A percentile compares a stretch with the other conserved stretches of the same genome.
Evolutionary conservation across 176 grass and related monocot species (phyloP).

Genomic region (Lolium perenne): DNA sequence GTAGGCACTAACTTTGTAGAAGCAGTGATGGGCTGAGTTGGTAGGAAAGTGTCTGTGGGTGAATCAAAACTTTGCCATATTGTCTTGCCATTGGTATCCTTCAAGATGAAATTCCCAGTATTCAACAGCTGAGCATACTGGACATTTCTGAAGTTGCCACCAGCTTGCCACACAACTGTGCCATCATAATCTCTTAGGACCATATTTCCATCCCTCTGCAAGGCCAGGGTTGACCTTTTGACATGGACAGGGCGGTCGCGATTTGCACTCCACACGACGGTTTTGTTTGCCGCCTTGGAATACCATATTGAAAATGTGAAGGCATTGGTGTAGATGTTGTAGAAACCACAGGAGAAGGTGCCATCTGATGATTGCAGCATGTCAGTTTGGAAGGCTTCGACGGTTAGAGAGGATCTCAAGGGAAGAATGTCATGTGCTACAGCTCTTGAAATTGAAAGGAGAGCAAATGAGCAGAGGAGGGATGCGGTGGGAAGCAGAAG

Average conservation of each 20-base stretch:
- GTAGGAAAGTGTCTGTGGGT: conserved; percentile 60
- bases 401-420: neutral
- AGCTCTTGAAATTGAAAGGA: neutral
- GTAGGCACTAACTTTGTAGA: conserved; percentile 41
- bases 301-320: conserved; percentile 60
- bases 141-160: neutral
- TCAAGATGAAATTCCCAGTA: conserved; percentile 54
- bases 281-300: conserved; percentile 36
- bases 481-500: neutral
- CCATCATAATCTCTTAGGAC: conserved; percentile 39
- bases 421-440: neutral
- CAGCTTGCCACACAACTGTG: conserved; percentile 36
- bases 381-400: neutral
- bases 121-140: conserved; percentile 40
- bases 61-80: conserved; percentile 71
- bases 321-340: conserved; percentile 35
- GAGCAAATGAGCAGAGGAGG: neutral
- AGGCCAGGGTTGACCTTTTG: conserved; percentile 37
- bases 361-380: conserved; percentile 40
- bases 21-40: conserved; percentile 51
- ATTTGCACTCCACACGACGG: conserved; percentile 56
- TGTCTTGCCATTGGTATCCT: neutral
- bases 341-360: conserved; percentile 57
- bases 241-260: conserved; percentile 31
- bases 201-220: conserved; percentile 42